Evolutionary conservation across 2,329 filamentous ascomycete genomes (phyloP).

Genomic region (Hymenoscyphus fructigenus): DNA sequence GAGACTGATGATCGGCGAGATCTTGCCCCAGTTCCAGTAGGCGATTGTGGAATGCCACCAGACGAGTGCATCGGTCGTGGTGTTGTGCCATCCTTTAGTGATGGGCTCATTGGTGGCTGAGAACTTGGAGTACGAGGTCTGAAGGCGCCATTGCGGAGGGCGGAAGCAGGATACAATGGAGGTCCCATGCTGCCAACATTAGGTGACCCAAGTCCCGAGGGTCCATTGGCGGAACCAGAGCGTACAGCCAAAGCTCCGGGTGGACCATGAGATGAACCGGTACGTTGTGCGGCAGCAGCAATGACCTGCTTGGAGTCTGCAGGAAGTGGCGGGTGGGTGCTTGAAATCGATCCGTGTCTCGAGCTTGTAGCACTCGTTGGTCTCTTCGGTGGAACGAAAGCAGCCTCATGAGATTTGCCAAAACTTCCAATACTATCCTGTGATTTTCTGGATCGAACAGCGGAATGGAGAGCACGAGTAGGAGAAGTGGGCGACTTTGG

Average conservation of each 20-base stretch:
- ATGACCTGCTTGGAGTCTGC: constrained; percentile 81
- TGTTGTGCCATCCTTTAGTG: constrained; percentile 56
- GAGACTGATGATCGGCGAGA: constrained; percentile 83
- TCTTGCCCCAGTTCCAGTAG: constrained; percentile 40
- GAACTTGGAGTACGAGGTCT: constrained; percentile 63
- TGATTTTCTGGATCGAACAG: constrained; percentile 46
- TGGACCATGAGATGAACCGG: constrained; percentile 12
- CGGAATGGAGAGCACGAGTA: constrained; percentile 36
- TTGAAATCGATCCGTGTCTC: constrained; percentile 47
- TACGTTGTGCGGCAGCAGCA: constrained; percentile 52
- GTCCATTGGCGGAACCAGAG: background rate
- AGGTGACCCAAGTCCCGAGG: constrained; percentile 16
- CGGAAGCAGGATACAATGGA: constrained; percentile 79
- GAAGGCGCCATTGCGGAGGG: constrained; percentile 45
- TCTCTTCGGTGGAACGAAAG: constrained; percentile 43
- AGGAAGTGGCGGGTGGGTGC: constrained; percentile 70
- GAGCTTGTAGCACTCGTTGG: constrained; percentile 74
- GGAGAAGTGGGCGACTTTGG: constrained; percentile 27
- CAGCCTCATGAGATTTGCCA: constrained; percentile 40
- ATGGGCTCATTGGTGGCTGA: constrained; percentile 42
- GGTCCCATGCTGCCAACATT: constrained; percentile 69
- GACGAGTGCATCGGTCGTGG: constrained; percentile 49
- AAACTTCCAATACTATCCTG: constrained; percentile 51
- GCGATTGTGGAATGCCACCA: constrained; percentile 52
- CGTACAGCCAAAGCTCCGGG: constrained; percentile 41